Base-by-base conservation (phyloP, 352 stramenopile species). In the Blastocystis sp. region DNA sequence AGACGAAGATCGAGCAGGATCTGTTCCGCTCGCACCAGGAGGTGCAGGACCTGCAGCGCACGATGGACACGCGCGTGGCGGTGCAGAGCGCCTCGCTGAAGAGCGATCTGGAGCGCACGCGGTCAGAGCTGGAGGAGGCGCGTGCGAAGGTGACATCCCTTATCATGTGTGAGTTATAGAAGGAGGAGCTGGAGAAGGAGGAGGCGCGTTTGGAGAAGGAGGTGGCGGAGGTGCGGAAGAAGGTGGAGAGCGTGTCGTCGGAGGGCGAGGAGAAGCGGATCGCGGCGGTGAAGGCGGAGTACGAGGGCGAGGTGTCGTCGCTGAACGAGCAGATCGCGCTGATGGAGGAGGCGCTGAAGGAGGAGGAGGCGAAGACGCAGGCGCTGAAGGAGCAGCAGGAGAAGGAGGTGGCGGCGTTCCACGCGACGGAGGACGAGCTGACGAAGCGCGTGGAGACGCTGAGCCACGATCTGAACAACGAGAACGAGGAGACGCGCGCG, bases 1-100 rank as follows among this genome's bases (percentile, higher is more conserved):
- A 81, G 45, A 81, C 71, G 41, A 81, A 81, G 56, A 19, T 81
- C 23, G 71, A 81, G 28, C 71, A 81, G 71, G 62, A 81, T 40
- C 52, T 81, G 48, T 81, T 81, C 41, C 71, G 71, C 9, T 81
- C 71, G 23, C 71, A 81, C 38, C 71, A 81, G 59, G 71, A 81
- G n/a, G n/a, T 64, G 11, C n/a, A 81, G 71, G 71, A 81, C 59
- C 28, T 81, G 40, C 48, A 81, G 71, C 17, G 62, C 9, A 81
- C 43, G 0, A 52, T 81, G 40, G 71, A 81, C 17, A 28, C 71
- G 14, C 71, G 71, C 40, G 71, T 81, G 48, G 23, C 43, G 38
- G 62, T 2, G 11, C 43, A 81, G 21, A 61, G 71, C 41, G 59
- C n/a, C 5, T 59, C 71, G 23, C 52, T 81, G 56, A 81, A 81